Base-by-base conservation (phyloP, 257 asterid genomes). In the Petrea volubilis region DNA sequence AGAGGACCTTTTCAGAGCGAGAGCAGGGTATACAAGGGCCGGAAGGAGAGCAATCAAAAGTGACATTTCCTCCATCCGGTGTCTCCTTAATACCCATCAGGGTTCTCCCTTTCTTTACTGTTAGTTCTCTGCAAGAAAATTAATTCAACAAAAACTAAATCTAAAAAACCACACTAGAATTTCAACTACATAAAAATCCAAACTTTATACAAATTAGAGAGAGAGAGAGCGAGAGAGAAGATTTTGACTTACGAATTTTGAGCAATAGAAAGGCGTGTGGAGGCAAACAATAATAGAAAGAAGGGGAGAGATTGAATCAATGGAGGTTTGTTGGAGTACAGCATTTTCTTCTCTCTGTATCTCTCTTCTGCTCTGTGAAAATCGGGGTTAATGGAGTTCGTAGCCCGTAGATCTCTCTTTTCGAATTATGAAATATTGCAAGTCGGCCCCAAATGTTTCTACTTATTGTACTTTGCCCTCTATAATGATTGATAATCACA, bases 21-120 rank as follows among this genome's bases (percentile, higher is more conserved):
- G 90, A 81, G 77, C 99, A 94, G 12, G 93, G 92, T 46, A 94
- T 82, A 77, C 99, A 94, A 65, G 99, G 97, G 41, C 99, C 99
- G 23, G 97, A 91, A 76, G 96, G 99, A 50, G 97, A 88, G 84
- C 99, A 94, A 72, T 89, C 97, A 61, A 82, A 94, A 47, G 92
- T 87, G 49, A 80, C 66, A 76, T 94, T 94, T 80, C 96, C 94
- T 69, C 97, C 97, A 78, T 63, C 80, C 7, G 95, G 90, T 43
- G 86, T 91, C 82, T 94, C 99, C 78, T 85, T 94, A 51, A 91
- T 76, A 46, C 95, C 77, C 95, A 83, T 74, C 55, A 94, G 75
- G 56, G 50, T 67, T 83, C 96, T 88, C 18, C 92, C 72, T 34
- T 75, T 84, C 4, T 60, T 11, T 23, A 10, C 75, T 25, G 64